Evolutionary conservation across 202 grass and related monocot genomes (phyloP).

Genomic region (Schoenoplectus triqueter): DNA sequence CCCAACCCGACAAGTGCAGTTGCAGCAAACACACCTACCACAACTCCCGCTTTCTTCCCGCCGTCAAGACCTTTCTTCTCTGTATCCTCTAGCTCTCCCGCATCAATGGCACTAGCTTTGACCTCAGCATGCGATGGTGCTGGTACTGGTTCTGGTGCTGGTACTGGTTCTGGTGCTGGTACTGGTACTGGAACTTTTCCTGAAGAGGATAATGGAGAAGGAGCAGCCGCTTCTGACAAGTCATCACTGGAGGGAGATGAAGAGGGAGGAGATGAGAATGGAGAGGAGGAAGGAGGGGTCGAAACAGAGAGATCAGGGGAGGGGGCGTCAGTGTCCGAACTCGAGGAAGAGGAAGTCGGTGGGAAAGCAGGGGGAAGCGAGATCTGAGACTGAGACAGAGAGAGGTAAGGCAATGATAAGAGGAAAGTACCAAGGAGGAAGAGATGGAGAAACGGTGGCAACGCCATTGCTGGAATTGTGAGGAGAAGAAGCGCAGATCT

Average conservation of each 20-base stretch:
- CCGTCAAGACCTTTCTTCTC: constrained; percentile 36
- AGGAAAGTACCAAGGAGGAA: constrained; percentile 27
- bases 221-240: background rate
- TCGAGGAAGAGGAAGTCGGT: background rate
- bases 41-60: constrained; percentile 67
- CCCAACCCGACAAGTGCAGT: constrained; percentile 55
- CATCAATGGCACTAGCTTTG: constrained; percentile 24
- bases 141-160: background rate
- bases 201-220: constrained; percentile 32
- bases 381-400: constrained; percentile 39
- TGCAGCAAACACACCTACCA: constrained; percentile 56
- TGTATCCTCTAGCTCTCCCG: background rate
- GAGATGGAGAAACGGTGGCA: constrained; percentile 26
- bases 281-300: background rate
- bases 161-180: constrained; percentile 27
- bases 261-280: background rate
- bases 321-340: constrained; percentile 13
- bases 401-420: background rate
- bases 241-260: background rate
- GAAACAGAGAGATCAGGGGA: constrained; percentile 14
- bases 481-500: constrained; percentile 17
- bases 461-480: constrained; percentile 22
- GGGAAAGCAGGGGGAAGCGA: constrained; percentile 29
- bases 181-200: background rate
- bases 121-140: constrained; percentile 33